Base-by-base conservation (phyloP, 495 filamentous ascomycete species). In the Talaromyces thailandensis region DNA sequence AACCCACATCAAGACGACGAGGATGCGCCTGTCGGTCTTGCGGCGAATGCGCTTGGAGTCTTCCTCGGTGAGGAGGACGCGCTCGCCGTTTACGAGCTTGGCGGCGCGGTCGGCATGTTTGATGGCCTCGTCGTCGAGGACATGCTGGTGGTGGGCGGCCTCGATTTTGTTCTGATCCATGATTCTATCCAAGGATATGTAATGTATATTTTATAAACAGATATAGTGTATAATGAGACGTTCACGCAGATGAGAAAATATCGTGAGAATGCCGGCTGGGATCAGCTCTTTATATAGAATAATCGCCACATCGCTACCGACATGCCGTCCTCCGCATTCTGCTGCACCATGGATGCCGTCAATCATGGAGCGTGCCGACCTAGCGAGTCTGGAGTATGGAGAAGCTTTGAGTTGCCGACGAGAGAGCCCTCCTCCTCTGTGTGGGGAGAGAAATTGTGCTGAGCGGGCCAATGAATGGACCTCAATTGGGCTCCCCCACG, bases 11-110 rank as follows among this genome's bases (percentile, higher is more conserved):
- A 88, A 73, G 48, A 88, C 77, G 11, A 76, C 52, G 3, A 88
- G 73, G 56, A 88, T 86, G 25, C 74, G 74, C 25, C 69, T 70
- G 70, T 88, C 86, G 0, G 82, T 88, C 68, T 86, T 87, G n/a
- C 74, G 76, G 14, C 75, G 75, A 63, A 88, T 86, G 6, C 81
- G 81, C 56, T 77, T 74, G 65, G 70, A 80, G 62, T 82, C 80
- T 65, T 79, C 76, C 9, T 82, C 80, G 0, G 81, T 82, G 57
- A 84, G 62, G 16, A 61, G 14, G n/a, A 40, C 40, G 12, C 59
- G 59, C 26, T 61, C 25, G 43, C 59, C 59, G n/a, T 25, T 61
- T 2, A 52, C 59, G 8, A 61, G 59, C 2, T 26, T 18, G 43
- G 59, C 59, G 26, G 59, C 59, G 26, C 59, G 40, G 59, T 61